A percentile compares a stretch with the other conserved stretches of the same genome.
Evolutionary conservation across 2,329 filamentous ascomycete genomes (phyloP).

Genomic region (Aspergillus alliaceus): DNA sequence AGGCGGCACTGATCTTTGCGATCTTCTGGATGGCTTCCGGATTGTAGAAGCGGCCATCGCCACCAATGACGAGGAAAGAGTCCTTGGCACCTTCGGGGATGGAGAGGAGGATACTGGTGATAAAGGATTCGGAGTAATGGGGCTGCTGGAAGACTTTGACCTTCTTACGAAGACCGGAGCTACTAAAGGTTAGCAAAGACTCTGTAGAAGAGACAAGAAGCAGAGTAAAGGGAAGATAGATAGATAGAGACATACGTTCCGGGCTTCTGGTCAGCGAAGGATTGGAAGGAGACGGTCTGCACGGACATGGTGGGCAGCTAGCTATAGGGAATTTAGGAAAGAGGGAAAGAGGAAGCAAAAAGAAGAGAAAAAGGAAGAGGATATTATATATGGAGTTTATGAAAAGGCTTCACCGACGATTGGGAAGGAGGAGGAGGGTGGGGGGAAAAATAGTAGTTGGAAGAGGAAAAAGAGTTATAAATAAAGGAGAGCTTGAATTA

Average conservation of each 20-base stretch:
- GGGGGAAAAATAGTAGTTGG: conserved; percentile 3
- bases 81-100: conserved; percentile 92
- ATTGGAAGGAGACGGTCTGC: conserved; percentile 77
- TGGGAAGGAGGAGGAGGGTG: not conserved
- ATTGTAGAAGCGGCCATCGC: conserved; percentile 97
- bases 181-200: conserved; percentile 39
- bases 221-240: conserved; percentile 16
- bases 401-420: not conserved
- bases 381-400: not conserved
- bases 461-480: not conserved
- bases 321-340: no score
- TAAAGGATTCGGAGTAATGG: conserved; percentile 94
- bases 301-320: conserved; percentile 70
- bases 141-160: conserved; percentile 95
- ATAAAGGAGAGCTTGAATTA: conserved; percentile 2
- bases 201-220: not conserved
- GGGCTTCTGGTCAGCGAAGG: conserved; percentile 96
- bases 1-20: conserved; percentile 93
- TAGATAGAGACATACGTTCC: conserved; percentile 72
- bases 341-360: conserved; percentile 5
- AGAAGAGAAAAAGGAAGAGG: conserved; percentile 4
- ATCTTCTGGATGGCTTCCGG: conserved; percentile 95
- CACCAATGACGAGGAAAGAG: conserved; percentile 91
- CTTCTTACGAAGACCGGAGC: conserved; percentile 97
- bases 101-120: conserved; percentile 89